These are phyloP conservation scores for Arthrobotrys megalospora DNA, from an alignment of 2,329 filamentous ascomycete species.

Conservation along the genomic window DNA sequence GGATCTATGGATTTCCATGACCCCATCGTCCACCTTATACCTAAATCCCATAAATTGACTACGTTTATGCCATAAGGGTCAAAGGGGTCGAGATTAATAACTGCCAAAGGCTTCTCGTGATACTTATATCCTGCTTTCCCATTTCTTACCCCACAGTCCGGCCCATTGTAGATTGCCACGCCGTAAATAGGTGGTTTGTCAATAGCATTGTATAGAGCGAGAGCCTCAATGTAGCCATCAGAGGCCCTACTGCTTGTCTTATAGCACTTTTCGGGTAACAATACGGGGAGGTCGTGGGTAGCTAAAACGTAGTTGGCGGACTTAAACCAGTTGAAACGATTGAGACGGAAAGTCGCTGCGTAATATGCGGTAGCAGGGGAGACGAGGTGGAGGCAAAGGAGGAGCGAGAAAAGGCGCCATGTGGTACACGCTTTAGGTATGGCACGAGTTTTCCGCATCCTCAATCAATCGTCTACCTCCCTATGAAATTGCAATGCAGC, in stretches of 20 bases:
- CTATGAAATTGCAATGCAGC: too few relatives aligned
- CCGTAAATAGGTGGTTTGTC: slow-evolving; percentile 1
- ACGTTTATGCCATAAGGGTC: slow-evolving; percentile 25
- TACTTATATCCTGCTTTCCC: background rate
- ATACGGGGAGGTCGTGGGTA: background rate
- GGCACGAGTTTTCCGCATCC: background rate
- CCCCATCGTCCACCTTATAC: background rate
- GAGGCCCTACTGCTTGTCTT: background rate
- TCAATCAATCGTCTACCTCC: too few relatives aligned
- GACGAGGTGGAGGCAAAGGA: background rate
- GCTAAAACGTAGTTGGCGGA: slow-evolving; percentile 14
- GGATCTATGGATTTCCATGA: slow-evolving; percentile 1
- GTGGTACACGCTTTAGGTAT: background rate
- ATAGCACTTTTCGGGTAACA: slow-evolving; percentile 1
- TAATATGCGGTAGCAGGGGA: background rate
- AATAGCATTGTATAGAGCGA: slow-evolving; percentile 4
- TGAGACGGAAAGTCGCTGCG: background rate
- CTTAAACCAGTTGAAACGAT: slow-evolving; percentile 18
- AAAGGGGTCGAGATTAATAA: slow-evolving; percentile 22
- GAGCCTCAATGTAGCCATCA: slow-evolving; percentile 10
- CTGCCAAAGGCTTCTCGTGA: background rate
- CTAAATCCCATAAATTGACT: background rate
- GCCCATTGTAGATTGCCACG: slow-evolving; percentile 3
- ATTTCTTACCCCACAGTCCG: background rate
- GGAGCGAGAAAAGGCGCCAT: background rate